Conservation (phyloP, 1,139 yeast species). For the Insectozyma bohioensis region DNA sequence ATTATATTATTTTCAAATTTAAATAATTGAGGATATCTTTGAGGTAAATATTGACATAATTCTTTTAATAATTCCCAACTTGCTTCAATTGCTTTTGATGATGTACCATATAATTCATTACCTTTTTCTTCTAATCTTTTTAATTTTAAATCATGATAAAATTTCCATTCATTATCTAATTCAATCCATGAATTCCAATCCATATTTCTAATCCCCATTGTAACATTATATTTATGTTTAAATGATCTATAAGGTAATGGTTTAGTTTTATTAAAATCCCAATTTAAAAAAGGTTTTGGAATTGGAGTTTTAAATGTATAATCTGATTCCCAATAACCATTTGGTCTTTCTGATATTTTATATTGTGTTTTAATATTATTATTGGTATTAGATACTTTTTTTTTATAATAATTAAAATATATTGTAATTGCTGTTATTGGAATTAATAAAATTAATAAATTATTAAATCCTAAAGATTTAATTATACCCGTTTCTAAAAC, state of each 20-base stretch:
- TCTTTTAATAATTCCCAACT: conserved; percentile 58
- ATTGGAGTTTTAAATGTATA: conserved; percentile 43
- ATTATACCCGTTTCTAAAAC: conserved; percentile 3
- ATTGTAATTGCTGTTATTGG: conserved; percentile 1
- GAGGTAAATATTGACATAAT: conserved; percentile 52
- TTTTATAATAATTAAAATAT: neutral
- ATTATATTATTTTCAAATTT: conserved; percentile 45
- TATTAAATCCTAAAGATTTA: conserved; percentile 4
- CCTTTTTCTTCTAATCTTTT: conserved; percentile 48
- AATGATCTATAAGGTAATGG: conserved; percentile 66
- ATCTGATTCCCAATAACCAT: conserved; percentile 56
- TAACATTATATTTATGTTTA: conserved; percentile 52
- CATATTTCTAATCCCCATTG: conserved; percentile 68
- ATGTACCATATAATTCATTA: conserved; percentile 49
- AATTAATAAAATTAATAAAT: conserved; percentile 1
- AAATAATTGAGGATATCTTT: conserved; percentile 59
- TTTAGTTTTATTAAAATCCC: conserved; percentile 50
- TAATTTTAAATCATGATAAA: conserved; percentile 52
- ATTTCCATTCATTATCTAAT: conserved; percentile 62
- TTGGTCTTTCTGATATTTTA: conserved; percentile 13
- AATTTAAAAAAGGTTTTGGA: conserved; percentile 46
- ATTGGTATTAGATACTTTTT: neutral
- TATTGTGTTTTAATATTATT: conserved; percentile 7
- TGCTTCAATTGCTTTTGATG: conserved; percentile 52
- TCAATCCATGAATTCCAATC: conserved; percentile 63